Evolutionary conservation across 305 asterid genomes (phyloP), one percentile per base, ranked within the genome.

Genomic region (Vinca major): DNA sequence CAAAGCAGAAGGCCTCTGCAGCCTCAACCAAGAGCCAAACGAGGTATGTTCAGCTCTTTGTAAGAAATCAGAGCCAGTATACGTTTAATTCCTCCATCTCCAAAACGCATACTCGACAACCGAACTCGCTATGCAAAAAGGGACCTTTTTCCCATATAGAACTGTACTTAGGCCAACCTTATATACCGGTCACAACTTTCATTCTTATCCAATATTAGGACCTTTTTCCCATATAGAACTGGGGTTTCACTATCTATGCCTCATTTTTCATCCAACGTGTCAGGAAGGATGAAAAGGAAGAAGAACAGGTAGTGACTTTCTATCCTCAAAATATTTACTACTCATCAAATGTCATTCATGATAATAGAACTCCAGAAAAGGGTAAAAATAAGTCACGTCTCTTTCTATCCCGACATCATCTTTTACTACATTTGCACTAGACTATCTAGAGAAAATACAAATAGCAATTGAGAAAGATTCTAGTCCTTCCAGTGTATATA

Each of bases 1-100:
- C 68, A 41, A 53, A 68, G 56, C 54, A 62, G 67, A 60, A 63
- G 11, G 58, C 71, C 62, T 8, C 60, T 9, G 69, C 75, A 44
- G 71, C 62, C 68, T 62, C 40, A 26, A 21, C 65, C 43, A 7
- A 41, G 69, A 66, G 52, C 64, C 62, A 60, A 65, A 16, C 4
- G 57, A 5, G 67, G 39, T 39, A 5, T n/a, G 19, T 37, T 16
- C 50, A 63, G 63, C 67, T 71, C 78, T 71, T 74, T 62, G 75
- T 54, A 69, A 73, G 45, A 63, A 4, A 40, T 64, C 14, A 64
- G 63, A 66, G 53, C 14, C 64, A 39, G 49, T 39, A 20, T 3
- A 71, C 17, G 5, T 39, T 41, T 47, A 36, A 21, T 14, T 41
- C 45, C 8, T 41, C 66, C 4, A 53, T 62, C 33, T 9, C 37